phyloP scores from a whole-genome alignment of 2,329 filamentous ascomycete genomes.

The Didymella pomorum region DNA sequence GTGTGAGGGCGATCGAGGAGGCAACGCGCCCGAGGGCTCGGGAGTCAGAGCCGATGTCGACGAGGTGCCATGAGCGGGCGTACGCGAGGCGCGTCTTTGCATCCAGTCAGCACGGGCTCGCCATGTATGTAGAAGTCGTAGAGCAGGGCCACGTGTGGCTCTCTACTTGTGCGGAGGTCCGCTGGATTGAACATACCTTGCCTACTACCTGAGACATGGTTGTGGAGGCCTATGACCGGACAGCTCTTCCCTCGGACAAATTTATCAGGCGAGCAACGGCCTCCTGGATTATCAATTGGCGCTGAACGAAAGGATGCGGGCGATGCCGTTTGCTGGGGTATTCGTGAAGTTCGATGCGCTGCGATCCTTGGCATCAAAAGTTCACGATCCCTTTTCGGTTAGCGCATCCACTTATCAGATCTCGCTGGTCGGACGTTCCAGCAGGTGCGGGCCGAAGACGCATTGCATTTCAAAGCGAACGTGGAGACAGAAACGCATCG shows the following conservation, averaged over 20 bases:
- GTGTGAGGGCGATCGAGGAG: conserved; percentile 81
- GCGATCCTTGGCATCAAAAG: conserved; percentile 18
- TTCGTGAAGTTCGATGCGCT: conserved; percentile 18
- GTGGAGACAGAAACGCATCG: conserved; percentile 24
- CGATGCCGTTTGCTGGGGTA: conserved; percentile 17
- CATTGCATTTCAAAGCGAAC: conserved; percentile 49
- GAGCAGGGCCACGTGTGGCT: not conserved
- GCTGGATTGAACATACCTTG: conserved; percentile 63
- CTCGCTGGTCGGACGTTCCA: conserved; percentile 13
- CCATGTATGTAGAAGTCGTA: not conserved
- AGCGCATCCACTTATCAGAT: conserved; percentile 4
- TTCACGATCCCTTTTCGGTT: not conserved
- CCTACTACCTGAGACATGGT: conserved; percentile 82
- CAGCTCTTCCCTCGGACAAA: not conserved
- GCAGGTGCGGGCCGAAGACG: conserved; percentile 22
- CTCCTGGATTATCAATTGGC: not conserved
- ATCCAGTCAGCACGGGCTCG: conserved; percentile 3
- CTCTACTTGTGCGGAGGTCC: conserved; percentile 30
- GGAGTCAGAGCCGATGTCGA: conserved; percentile 72
- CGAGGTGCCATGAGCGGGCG: conserved; percentile 92
- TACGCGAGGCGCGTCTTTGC: conserved; percentile 91
- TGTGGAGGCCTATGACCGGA: conserved; percentile 36
- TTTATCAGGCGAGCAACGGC: not conserved
- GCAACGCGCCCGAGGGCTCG: conserved; percentile 91
- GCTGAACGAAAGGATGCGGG: conserved; percentile 6